Evolutionary conservation across 129 eudicot genomes (phyloP).

Genomic region (Flaveria linearis): DNA sequence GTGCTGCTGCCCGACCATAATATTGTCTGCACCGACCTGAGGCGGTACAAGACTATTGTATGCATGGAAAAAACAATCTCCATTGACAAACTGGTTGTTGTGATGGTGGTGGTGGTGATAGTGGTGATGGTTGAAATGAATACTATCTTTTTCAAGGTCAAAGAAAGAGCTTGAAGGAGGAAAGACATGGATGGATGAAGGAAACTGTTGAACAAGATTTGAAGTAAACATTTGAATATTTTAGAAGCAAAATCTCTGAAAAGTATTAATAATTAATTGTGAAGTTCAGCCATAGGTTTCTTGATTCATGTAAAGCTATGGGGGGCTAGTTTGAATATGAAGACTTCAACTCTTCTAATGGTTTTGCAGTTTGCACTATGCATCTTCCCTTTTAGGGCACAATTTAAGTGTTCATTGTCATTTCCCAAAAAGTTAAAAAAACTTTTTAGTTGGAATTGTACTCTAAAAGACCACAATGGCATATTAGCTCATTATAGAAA

Average conservation of each 20-base stretch:
- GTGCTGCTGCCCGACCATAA: neutral
- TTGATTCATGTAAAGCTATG: neutral
- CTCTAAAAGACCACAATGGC: neutral
- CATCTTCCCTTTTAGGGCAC: constrained; percentile 14
- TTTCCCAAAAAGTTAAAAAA: neutral
- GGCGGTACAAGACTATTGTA: constrained; percentile 3
- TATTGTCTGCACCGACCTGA: neutral
- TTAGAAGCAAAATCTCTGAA: neutral
- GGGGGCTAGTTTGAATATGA: constrained; percentile 1
- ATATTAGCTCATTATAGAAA: neutral
- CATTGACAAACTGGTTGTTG: constrained; percentile 7
- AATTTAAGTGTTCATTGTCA: neutral
- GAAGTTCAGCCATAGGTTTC: neutral
- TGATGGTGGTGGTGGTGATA: constrained; percentile 1
- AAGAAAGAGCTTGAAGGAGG: constrained; percentile 6
- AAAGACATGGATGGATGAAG: constrained; percentile 15
- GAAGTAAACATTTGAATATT: constrained; percentile 14
- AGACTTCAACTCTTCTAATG: neutral
- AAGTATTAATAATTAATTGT: neutral
- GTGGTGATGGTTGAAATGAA: constrained; percentile 2
- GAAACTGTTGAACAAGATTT: constrained; percentile 22
- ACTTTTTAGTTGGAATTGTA: constrained; percentile 1
- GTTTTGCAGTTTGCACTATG: neutral
- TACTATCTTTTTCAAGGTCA: constrained; percentile 5
- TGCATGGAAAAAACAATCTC: constrained; percentile 5